phyloP scores from a whole-genome alignment of 768 basidiomycete genomes.

The Hygrophoropsis aurantiaca region DNA sequence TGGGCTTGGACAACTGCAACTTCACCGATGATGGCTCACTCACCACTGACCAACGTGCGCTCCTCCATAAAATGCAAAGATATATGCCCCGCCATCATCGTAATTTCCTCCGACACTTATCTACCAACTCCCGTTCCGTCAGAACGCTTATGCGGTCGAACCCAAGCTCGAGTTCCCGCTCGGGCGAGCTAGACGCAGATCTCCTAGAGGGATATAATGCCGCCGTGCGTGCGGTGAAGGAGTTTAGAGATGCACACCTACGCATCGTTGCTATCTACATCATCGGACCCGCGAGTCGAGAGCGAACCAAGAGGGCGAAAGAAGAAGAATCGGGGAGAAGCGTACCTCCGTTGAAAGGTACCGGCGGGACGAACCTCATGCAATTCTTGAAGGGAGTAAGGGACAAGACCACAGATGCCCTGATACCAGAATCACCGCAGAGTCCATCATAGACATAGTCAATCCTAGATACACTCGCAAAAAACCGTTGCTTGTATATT shows the following conservation, averaged over 20 bases:
- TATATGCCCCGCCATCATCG: constrained; percentile 88
- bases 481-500: too few species aligned
- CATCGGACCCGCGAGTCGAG: constrained; percentile 56
- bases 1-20: constrained; percentile 58
- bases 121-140: constrained; percentile 57
- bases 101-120: constrained; percentile 70
- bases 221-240: constrained; percentile 64
- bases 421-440: constrained; percentile 11
- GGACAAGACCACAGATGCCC: constrained; percentile 58
- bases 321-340: constrained; percentile 16
- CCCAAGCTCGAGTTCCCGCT: too few species aligned
- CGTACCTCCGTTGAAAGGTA: constrained; percentile 51
- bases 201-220: constrained; percentile 60
- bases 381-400: constrained; percentile 73
- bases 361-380: constrained; percentile 79
- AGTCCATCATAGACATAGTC: too few species aligned
- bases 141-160: constrained; percentile 61
- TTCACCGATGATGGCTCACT: constrained; percentile 10
- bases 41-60: constrained; percentile 29
- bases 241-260: constrained; percentile 77
- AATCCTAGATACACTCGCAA: too few species aligned
- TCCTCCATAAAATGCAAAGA: constrained; percentile 70
- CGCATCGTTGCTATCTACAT: constrained; percentile 75
- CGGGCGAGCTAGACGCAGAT: constrained; percentile 16
- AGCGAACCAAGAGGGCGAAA: constrained; percentile 8